Evolutionary conservation across 352 stramenopile species (phyloP).

Genomic region (Pythium diclinum): DNA sequence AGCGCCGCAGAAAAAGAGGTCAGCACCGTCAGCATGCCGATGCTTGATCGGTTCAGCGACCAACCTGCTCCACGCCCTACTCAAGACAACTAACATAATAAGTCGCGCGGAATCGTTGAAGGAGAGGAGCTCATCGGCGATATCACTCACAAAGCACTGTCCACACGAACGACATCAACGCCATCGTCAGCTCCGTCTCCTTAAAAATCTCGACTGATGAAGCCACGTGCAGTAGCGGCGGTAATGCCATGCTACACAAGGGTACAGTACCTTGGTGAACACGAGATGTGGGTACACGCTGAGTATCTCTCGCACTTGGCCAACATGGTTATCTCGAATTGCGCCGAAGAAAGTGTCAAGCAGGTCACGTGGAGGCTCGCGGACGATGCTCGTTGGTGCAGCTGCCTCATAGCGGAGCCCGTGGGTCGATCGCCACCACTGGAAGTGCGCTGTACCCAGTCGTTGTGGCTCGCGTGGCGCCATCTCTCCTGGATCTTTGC

Average conservation of each 20-base stretch:
- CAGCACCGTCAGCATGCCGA: not conserved
- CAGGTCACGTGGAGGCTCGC: slow-evolving; percentile 3
- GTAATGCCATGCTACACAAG: no score
- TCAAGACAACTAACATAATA: not conserved
- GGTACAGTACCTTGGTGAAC: slow-evolving; percentile 24
- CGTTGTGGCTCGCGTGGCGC: not conserved
- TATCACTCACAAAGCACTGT: slow-evolving; percentile 29
- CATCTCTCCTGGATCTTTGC: not conserved
- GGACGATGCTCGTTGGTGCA: not conserved
- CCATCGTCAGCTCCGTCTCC: not conserved
- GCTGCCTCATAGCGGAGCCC: slow-evolving; percentile 14
- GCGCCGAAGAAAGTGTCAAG: slow-evolving; percentile 16
- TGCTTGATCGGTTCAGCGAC: slow-evolving; percentile 10
- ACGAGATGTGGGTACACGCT: slow-evolving; percentile 24
- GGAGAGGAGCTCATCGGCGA: not conserved
- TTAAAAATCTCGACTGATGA: no score
- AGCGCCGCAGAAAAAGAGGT: slow-evolving; percentile 1
- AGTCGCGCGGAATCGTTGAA: slow-evolving; percentile 4
- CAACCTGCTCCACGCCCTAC: slow-evolving; percentile 23
- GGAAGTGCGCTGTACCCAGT: slow-evolving; percentile 12
- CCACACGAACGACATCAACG: not conserved
- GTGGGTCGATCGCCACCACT: slow-evolving; percentile 18
- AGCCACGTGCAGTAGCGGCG: no score
- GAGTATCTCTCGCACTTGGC: slow-evolving; percentile 12
- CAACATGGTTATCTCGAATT: slow-evolving; percentile 24